Evolutionary conservation across 306 rosid species (phyloP).

Genomic region (Dryas drummondii): DNA sequence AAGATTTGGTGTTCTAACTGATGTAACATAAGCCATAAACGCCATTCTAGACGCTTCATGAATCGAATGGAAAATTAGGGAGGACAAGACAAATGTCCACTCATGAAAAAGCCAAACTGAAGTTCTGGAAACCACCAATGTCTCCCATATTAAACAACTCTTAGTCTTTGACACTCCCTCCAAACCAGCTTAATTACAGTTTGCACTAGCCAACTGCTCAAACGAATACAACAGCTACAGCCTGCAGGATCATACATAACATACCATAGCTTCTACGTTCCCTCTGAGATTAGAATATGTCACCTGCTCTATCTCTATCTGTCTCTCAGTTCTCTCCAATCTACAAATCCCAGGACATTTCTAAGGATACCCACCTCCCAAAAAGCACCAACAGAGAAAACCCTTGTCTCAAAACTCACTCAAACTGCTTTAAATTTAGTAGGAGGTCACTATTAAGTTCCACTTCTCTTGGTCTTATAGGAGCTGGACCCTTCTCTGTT

Average conservation of each 20-base stretch:
- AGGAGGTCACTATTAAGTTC: slow-evolving; percentile 45
- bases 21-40: not conserved
- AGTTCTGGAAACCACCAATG: slow-evolving; percentile 46
- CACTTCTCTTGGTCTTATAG: slow-evolving; percentile 33
- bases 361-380: slow-evolving; percentile 33
- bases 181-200: slow-evolving; percentile 12
- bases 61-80: slow-evolving; percentile 13
- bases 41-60: slow-evolving; percentile 36
- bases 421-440: slow-evolving; percentile 29
- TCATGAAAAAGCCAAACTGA: slow-evolving; percentile 28
- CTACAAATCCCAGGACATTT: slow-evolving; percentile 43
- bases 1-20: no score
- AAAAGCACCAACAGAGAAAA: slow-evolving; percentile 35
- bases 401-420: slow-evolving; percentile 30
- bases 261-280: not conserved
- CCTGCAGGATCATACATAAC: no score
- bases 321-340: slow-evolving; percentile 38
- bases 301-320: slow-evolving; percentile 46
- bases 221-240: not conserved
- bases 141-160: slow-evolving; percentile 25
- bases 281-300: slow-evolving; percentile 28
- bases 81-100: not conserved
- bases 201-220: slow-evolving; percentile 4
- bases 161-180: slow-evolving; percentile 10
- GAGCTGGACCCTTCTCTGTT: slow-evolving; percentile 33